These are phyloP conservation scores for Pseudogymnoascus sp. DNA, from an alignment of 2,329 filamentous ascomycete genomes.

Conservation along the genomic window DNA sequence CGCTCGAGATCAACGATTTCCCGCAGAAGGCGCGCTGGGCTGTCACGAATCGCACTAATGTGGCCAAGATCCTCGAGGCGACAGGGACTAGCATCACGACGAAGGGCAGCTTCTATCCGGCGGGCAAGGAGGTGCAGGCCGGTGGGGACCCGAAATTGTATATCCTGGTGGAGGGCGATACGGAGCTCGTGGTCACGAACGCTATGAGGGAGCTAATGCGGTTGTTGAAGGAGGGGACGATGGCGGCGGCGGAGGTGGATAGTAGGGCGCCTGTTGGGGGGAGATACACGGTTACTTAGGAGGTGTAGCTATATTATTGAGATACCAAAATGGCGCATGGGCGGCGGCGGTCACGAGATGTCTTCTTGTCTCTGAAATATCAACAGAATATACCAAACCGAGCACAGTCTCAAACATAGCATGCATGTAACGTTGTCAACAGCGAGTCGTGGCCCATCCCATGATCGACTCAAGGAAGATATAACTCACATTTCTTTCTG, in stretches of 20 bases:
- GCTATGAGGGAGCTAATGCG: constrained; percentile 87
- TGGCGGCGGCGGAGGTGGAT: constrained; percentile 83
- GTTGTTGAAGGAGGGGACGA: constrained; percentile 80
- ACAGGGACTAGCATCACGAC: constrained; percentile 96
- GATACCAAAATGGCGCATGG: constrained; percentile 7
- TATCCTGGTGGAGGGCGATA: constrained; percentile 95
- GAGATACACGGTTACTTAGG: constrained; percentile 77
- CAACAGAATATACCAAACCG: neutral
- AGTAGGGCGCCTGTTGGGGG: constrained; percentile 70
- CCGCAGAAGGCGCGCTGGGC: constrained; percentile 98
- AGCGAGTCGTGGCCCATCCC: neutral
- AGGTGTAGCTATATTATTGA: constrained; percentile 6
- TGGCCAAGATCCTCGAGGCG: constrained; percentile 92
- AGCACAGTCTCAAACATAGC: neutral
- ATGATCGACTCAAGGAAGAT: neutral
- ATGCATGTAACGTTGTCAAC: neutral
- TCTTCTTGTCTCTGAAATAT: neutral
- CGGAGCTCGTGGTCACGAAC: constrained; percentile 82
- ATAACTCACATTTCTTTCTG: neutral
- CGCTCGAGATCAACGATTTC: constrained; percentile 98
- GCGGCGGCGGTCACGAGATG: neutral
- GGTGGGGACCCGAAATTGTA: constrained; percentile 88
- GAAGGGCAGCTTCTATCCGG: constrained; percentile 83
- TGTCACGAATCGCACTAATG: constrained; percentile 96
- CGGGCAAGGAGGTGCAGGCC: constrained; percentile 71